A percentile compares a stretch with the other conserved stretches of the same genome.
Conservation (phyloP, 2,329 filamentous ascomycete species). For the Incumbomyces lentus region DNA sequence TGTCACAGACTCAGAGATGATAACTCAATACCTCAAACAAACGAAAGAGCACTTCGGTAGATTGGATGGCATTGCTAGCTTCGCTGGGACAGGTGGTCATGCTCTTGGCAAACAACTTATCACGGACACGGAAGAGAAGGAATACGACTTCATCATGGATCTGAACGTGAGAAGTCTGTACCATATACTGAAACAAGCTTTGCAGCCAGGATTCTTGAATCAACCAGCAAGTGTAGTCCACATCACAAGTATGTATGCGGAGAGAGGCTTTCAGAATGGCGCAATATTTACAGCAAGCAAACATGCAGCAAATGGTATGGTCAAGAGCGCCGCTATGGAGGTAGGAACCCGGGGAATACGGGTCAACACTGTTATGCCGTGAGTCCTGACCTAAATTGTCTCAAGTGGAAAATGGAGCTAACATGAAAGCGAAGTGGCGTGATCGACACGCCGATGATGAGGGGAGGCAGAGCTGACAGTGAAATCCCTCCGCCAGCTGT, state of each 20-base stretch:
- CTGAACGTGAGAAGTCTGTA: constrained; percentile 4
- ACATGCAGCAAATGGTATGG: constrained; percentile 6
- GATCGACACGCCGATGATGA: neutral
- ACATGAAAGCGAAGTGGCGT: neutral
- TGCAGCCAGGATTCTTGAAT: neutral
- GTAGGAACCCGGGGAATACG: constrained; percentile 2
- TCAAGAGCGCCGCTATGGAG: constrained; percentile 3
- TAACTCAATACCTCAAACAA: neutral
- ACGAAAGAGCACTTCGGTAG: neutral
- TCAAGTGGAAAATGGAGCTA: too few species aligned
- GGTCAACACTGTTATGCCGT: constrained; percentile 2
- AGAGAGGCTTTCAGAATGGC: neutral
- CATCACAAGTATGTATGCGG: neutral
- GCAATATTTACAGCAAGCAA: constrained; percentile 3
- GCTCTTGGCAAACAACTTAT: neutral
- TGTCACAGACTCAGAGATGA: neutral
- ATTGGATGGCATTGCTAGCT: neutral
- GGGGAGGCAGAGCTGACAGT: neutral
- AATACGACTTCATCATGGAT: constrained; percentile 6
- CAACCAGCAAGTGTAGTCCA: neutral
- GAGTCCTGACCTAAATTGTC: too few species aligned
- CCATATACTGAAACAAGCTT: neutral
- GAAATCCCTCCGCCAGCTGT: neutral
- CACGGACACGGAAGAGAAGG: neutral
- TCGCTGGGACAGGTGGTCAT: neutral